Evolutionary conservation across 805 yeast species (phyloP).

Genomic region (Candida sanyiensis): DNA sequence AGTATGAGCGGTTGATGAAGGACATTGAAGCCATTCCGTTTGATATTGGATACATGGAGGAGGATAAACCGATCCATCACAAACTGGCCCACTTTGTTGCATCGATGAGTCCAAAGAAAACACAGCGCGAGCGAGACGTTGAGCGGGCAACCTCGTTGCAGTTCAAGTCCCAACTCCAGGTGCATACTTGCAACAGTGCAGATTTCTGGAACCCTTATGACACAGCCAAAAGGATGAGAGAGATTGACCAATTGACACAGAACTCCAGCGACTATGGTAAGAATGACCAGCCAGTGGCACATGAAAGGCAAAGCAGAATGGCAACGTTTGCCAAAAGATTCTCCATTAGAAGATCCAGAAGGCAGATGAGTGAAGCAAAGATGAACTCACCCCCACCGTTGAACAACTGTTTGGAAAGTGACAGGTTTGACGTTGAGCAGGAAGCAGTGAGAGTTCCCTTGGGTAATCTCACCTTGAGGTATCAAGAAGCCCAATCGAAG

Average conservation of each 20-base stretch:
- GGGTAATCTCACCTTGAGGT: neutral
- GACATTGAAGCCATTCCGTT: conserved; percentile 26
- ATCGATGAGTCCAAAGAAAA: conserved; percentile 18
- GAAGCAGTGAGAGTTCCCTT: neutral
- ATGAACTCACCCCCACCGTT: too few relatives aligned
- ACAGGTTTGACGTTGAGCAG: conserved; percentile 1
- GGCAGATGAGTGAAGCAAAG: neutral
- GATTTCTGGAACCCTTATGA: conserved; percentile 21
- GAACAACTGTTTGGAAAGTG: conserved; percentile 9
- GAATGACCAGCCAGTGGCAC: too few relatives aligned
- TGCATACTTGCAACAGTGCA: conserved; percentile 1
- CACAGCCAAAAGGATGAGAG: conserved; percentile 13
- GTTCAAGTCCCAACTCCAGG: conserved; percentile 8
- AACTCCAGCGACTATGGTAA: conserved; percentile 10
- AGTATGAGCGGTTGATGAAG: conserved; percentile 18
- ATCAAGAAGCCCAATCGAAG: neutral
- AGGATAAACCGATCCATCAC: conserved; percentile 10
- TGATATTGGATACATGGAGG: conserved; percentile 14
- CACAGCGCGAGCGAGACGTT: neutral
- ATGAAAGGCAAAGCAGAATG: conserved; percentile 6
- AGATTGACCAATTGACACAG: conserved; percentile 10
- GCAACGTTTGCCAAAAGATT: conserved; percentile 6
- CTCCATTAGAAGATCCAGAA: conserved; percentile 3
- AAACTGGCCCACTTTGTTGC: conserved; percentile 12
- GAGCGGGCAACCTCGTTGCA: conserved; percentile 5